Evolutionary conservation across 805 yeast genomes (phyloP).

Genomic region (Metschnikowia colocasiae): DNA sequence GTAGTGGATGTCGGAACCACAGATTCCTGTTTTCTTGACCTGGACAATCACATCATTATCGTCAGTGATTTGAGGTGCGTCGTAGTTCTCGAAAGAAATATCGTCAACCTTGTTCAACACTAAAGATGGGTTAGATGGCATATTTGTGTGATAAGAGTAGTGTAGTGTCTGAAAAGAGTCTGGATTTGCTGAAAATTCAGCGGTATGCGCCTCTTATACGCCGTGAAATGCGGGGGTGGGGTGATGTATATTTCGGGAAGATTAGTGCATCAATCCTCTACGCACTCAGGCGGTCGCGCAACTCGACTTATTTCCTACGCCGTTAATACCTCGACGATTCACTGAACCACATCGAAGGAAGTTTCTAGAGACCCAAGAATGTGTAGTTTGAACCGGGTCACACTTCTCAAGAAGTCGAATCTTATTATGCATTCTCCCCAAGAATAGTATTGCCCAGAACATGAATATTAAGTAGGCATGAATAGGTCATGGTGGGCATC

Average conservation of each 20-base stretch:
- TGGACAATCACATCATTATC: conserved; percentile 70
- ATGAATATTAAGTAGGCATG: neutral
- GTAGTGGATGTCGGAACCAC: conserved; percentile 86
- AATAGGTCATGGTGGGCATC: neutral
- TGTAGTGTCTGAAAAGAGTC: neutral
- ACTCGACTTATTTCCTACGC: too few relatives aligned
- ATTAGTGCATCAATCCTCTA: conserved; percentile 1
- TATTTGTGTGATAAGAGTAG: conserved; percentile 5
- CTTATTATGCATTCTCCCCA: neutral
- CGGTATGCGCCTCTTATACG: conserved; percentile 5
- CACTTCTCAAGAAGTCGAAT: too few relatives aligned
- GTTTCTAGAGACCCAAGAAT: too few relatives aligned
- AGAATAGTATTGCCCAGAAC: neutral
- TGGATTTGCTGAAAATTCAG: neutral
- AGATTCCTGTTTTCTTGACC: conserved; percentile 80
- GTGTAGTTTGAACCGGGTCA: too few relatives aligned
- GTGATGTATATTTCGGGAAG: conserved; percentile 7
- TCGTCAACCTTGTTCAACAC: conserved; percentile 63
- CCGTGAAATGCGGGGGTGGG: conserved; percentile 6
- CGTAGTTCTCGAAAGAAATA: conserved; percentile 63
- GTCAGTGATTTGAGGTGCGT: conserved; percentile 58
- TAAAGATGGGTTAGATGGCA: conserved; percentile 46
- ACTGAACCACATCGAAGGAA: too few relatives aligned
- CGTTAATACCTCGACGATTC: too few relatives aligned
- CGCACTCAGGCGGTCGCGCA: neutral